phyloP scores from a whole-genome alignment of 2,329 filamentous ascomycete species.

The Trichophyton schoenleinii region DNA sequence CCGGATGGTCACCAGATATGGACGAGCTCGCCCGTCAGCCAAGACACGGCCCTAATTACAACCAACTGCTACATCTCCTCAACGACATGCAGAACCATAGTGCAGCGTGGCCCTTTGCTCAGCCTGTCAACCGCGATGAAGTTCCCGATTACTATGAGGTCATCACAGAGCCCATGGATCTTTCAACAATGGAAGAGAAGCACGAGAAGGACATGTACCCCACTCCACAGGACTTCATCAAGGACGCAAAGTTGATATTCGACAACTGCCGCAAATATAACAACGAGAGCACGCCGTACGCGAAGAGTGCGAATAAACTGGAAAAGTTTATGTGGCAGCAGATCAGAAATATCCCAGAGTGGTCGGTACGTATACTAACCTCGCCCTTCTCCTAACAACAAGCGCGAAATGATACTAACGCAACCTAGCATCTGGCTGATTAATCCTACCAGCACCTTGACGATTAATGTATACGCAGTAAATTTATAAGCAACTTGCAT shows the following conservation, averaged over 20 bases:
- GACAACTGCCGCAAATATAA: constrained; percentile 95
- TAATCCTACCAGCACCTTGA: not conserved
- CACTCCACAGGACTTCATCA: constrained; percentile 83
- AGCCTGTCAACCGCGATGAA: constrained; percentile 88
- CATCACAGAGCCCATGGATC: constrained; percentile 95
- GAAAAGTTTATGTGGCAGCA: constrained; percentile 93
- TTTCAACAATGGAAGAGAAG: constrained; percentile 89
- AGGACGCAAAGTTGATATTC: constrained; percentile 78
- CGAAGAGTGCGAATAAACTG: constrained; percentile 85
- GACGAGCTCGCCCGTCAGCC: constrained; percentile 90
- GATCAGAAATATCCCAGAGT: constrained; percentile 84
- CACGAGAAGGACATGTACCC: constrained; percentile 87
- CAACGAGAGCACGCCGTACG: constrained; percentile 86
- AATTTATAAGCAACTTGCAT: not conserved
- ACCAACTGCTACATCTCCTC: constrained; percentile 79
- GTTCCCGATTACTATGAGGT: constrained; percentile 98
- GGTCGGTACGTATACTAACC: constrained; percentile 47
- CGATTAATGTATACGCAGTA: not conserved
- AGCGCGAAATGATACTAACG: not conserved
- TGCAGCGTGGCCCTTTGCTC: constrained; percentile 85
- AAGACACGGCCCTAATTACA: constrained; percentile 91
- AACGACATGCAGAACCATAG: constrained; percentile 92
- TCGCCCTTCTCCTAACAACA: not conserved
- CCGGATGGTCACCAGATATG: constrained; percentile 96
- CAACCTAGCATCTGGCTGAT: not conserved